Evolutionary conservation across 257 asterid genomes (phyloP), one percentile per base, ranked within the genome.

Genomic region (Solanum commersonii): DNA sequence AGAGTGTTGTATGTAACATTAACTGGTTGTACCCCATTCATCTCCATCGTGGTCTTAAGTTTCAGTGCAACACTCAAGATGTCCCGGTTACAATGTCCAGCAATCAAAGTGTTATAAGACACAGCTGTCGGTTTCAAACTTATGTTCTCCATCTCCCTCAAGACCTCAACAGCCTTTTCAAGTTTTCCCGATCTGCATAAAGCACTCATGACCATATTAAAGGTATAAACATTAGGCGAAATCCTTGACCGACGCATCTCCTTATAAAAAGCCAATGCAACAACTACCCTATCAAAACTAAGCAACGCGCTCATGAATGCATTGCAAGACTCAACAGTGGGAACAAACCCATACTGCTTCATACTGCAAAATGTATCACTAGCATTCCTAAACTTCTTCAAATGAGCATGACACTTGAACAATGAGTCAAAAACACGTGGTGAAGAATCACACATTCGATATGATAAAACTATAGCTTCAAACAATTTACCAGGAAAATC

Each of bases 271-370:
- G 92, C 90, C 88, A 94, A 79, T 6, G 93, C 91, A 46, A 96
- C 92, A 91, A 95, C 96, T 8, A 89, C 84, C 10, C 97, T 93
- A 73, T 91, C 87, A 89, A 88, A 88, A 56, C 94, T 86, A 77
- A 90, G 90, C 93, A 94, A 89, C 18, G 95, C 90, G 90, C 99
- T 94, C 92, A 97, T 70, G 84, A 88, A 94, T 1, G 96, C 95
- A 90, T 96, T 96, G 89, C 98, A 96, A n/a, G 99, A 96, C 92
- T 94, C 96, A 35, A 95, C 81, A 37, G 94, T 93, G 78, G 99
- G 99, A 16, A 92, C 89, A 89, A 96, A 95, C 33, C 98, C 98
- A 40, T 95, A 95, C 89, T 94, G 98, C 89, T 86, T 92, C 98
- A 96, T 96, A 92, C 95, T 89, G 74, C 91, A 46, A 87, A 94